phyloP scores from a whole-genome alignment of 2,329 filamentous ascomycete genomes.

The Cordyceps cateniannulata region DNA sequence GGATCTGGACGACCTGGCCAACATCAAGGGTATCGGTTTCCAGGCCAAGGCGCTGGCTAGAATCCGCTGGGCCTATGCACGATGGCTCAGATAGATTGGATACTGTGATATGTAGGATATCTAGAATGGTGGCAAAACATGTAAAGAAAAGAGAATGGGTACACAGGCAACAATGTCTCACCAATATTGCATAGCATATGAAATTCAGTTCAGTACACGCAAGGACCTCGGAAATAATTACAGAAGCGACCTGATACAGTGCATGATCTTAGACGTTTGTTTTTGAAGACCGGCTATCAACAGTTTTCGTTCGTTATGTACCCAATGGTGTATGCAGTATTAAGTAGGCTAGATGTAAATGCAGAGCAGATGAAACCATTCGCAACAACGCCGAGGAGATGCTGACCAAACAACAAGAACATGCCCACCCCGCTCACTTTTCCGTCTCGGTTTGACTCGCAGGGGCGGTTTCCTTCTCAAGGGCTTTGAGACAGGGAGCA shows the following conservation, averaged over 20 bases:
- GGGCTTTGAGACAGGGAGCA: slow-evolving; percentile 36
- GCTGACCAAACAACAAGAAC: not conserved
- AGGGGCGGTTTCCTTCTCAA: slow-evolving; percentile 26
- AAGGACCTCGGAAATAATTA: not conserved
- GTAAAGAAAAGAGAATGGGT: not conserved
- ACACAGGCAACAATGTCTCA: not conserved
- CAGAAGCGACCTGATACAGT: not conserved
- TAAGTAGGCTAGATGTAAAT: not conserved
- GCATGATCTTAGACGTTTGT: not conserved
- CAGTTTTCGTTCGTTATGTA: not conserved
- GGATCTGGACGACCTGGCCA: slow-evolving; percentile 79
- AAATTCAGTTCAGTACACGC: not conserved
- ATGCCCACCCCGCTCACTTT: slow-evolving; percentile 18
- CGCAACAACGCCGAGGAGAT: slow-evolving; percentile 4
- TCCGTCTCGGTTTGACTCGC: slow-evolving; percentile 19
- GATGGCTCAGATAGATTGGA: slow-evolving; percentile 51
- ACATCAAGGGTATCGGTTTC: slow-evolving; percentile 70
- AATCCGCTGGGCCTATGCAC: slow-evolving; percentile 84
- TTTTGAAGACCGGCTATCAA: not conserved
- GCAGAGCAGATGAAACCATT: not conserved
- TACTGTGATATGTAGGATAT: not conserved
- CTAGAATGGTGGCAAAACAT: not conserved
- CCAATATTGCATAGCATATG: slow-evolving; percentile 2
- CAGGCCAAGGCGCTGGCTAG: slow-evolving; percentile 76
- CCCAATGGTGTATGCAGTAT: not conserved